Evolutionary conservation across 1,139 yeast genomes (phyloP), one percentile per base, ranked within the genome.

Genomic region (Geotrichum macrosporum): DNA sequence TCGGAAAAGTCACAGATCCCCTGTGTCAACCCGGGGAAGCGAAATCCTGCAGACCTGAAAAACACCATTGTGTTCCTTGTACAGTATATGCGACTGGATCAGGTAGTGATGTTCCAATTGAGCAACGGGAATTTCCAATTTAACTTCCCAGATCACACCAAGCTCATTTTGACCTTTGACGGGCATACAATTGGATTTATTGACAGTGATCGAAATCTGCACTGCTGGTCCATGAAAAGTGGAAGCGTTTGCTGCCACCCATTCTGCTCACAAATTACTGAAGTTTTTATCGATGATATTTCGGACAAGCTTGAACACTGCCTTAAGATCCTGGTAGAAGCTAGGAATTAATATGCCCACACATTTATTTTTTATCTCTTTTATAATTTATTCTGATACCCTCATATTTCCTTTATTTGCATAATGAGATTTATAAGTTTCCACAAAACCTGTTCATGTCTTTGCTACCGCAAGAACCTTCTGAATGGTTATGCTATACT

Each of bases 121-220:
- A 86, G 95, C 61, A 87, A 88, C 63, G 96, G 96, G 18, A 82
- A 87, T 41, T 80, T 84, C 67, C 98, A 92, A 66, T 88, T 88
- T 69, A 92, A 92, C 67, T 92, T 92, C 68, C 84, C 84, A 62
- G 98, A 92, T 68, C 98, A 92, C 62, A 89, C 84, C 67, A 92
- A 92, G 68, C 70, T 89, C 50, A 81, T 94, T 54, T 66, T 89
- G 36, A 82, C 92, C 39, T 81, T 81, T 56, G 73, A 78, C 47
- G 96, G 95, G 16, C 74, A 76, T 55, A 80, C 80, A 39, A 75
- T 89, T 33, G 86, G 95, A 32, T 87, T 87, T 58, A 81, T 89
- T 49, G 84, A 94, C 10, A 87, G 94, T 38, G 76, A 78, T 48
- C 79, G 88, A 59, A 76, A 76, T 47, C 80, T 86, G 50, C 82